phyloP scores from a whole-genome alignment of 345 rosid species.

The Combretum micranthum region DNA sequence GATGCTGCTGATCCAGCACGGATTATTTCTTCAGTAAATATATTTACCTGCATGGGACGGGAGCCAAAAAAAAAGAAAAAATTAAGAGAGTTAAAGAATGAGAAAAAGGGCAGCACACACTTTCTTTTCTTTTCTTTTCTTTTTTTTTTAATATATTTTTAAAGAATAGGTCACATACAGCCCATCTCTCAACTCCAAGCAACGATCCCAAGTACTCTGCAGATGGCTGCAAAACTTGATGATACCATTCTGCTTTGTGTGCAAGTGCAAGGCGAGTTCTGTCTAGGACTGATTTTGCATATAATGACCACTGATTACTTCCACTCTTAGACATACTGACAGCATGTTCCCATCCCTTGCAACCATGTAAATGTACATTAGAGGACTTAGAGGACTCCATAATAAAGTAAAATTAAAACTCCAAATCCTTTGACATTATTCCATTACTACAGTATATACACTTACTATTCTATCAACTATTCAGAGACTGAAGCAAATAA shows the following conservation, averaged over 20 bases:
- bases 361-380: slow-evolving; percentile 14
- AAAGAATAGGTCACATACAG: slow-evolving; percentile 49
- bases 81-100: neutral
- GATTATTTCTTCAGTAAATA: slow-evolving; percentile 93
- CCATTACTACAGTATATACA: no score
- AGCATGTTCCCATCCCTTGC: slow-evolving; percentile 84
- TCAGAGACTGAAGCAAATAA: no score
- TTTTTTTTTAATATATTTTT: no score
- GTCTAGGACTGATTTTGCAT: slow-evolving; percentile 91
- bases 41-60: slow-evolving; percentile 46
- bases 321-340: slow-evolving; percentile 49
- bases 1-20: slow-evolving; percentile 99
- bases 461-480: no score
- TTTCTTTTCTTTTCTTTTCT: no score
- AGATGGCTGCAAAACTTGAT: slow-evolving; percentile 80
- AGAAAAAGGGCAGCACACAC: neutral
- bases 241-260: slow-evolving; percentile 86
- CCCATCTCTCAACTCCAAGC: slow-evolving; percentile 79
- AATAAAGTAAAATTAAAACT: no score
- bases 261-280: slow-evolving; percentile 89
- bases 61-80: slow-evolving; percentile 4
- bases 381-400: neutral
- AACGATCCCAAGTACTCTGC: slow-evolving; percentile 89
- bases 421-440: no score
- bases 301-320: slow-evolving; percentile 75